Base-by-base conservation (phyloP, 805 yeast genomes). In the Ogataea henricii region DNA sequence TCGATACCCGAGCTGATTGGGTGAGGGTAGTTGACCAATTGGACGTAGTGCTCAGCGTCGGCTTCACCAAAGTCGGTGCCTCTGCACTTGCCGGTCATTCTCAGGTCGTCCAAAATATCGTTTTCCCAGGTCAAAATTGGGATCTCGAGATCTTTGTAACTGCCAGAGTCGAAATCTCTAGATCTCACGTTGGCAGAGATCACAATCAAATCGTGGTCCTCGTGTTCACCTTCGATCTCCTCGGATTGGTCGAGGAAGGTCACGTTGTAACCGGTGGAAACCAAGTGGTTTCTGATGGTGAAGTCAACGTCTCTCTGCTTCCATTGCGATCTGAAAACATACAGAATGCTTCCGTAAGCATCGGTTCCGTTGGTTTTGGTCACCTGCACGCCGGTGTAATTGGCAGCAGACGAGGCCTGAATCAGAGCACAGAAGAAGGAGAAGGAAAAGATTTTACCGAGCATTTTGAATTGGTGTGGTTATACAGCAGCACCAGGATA, bases 51-150 rank as follows among this genome's bases (percentile, higher is more conserved):
- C 22, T 39, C 42, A 18, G 23, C 33, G 14, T 39, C 42, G n/a
- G 32, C 33, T 8, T 39, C 42, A 18, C 42, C 42, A 16, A 39
- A 39, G 42, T 39, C 42, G 16, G 42, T 39, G 32, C 17, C 13
- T 39, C 32, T 39, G 17, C 33, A 26, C 22, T 39, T 39, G 3
- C 42, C 42, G 17, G 42, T 39, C 16, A 39, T 4, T 16, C 42
- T 39, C n/a, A 39, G 33, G 22, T 39, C 42, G 32, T 39, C 42
- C 42, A 39, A 39, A 25, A 39, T 39, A 27, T 39, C 42, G 42
- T 39, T 39, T 13, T 39, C 42, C 42, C 42, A 39, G 10, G 42
- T 39, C 16, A 39, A n/a, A 17, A 39, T 17, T n/a, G 42, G 42
- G 18, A 18, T 12, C 2, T 6, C 14, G 34, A 39, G 42, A 16